Conservation (phyloP, 2,329 filamentous ascomycete species). For the Ophiostoma ulmi region DNA sequence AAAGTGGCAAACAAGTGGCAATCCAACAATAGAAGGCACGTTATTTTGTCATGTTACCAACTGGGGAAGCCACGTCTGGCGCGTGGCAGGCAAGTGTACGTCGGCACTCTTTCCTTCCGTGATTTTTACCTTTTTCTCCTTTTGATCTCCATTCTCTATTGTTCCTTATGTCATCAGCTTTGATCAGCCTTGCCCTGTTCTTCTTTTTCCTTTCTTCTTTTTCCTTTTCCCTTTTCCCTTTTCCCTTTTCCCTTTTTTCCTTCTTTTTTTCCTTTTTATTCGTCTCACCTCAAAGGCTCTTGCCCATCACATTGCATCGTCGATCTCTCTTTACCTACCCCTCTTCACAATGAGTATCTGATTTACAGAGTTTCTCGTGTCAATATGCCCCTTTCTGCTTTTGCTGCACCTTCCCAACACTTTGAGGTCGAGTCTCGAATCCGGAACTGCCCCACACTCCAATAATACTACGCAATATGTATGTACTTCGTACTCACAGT, state of each 20-base stretch:
- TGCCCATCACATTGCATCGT: too few species aligned
- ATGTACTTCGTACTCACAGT: too few species aligned
- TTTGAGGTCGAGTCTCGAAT: not conserved
- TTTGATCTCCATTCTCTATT: too few species aligned
- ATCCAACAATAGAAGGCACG: not conserved
- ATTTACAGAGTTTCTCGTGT: too few species aligned
- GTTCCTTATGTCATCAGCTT: not conserved
- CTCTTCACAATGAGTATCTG: not conserved
- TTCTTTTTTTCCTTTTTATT: too few species aligned
- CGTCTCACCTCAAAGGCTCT: too few species aligned
- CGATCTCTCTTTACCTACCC: too few species aligned
- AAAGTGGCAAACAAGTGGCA: not conserved
- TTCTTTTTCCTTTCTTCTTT: not conserved
- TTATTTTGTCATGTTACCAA: not conserved
- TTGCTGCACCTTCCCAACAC: not conserved
- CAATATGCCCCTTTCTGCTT: not conserved
- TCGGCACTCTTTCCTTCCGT: not conserved
- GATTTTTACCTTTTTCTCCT: not conserved
- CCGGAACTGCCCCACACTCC: not conserved
- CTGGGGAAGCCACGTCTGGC: not conserved
- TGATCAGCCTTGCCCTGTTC: too few species aligned
- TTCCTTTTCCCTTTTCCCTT: not conserved
- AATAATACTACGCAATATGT: not conserved
- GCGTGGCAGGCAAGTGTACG: not conserved
- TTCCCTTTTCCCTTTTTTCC: too few species aligned